These are phyloP conservation scores for Polygonum aviculare DNA, from an alignment of 148 eudicot genomes.

Conservation along the genomic window DNA sequence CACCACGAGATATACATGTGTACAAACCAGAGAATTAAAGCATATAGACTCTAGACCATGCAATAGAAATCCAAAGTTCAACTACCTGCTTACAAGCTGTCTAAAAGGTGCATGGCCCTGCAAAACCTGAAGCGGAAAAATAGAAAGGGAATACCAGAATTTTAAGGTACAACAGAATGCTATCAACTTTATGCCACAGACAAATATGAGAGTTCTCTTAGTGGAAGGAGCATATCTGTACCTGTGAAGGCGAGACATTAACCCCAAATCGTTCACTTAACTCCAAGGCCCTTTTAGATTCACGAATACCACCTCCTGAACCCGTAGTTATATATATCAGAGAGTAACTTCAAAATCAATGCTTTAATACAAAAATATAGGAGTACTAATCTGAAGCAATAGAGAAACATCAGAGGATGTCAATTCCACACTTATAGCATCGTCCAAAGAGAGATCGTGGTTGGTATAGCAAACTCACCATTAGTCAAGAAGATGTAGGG, in stretches of 20 bases:
- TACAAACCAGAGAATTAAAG: background rate
- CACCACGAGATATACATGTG: background rate
- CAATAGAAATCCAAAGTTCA: background rate
- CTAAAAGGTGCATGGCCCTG: conserved; percentile 90
- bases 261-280: conserved; percentile 49
- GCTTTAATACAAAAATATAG: background rate
- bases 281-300: conserved; percentile 66
- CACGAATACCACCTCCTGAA: conserved; percentile 86
- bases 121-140: conserved; percentile 47
- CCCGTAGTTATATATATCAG: background rate
- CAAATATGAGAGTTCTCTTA: background rate
- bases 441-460: background rate
- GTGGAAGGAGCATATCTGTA: conserved; percentile 12
- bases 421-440: background rate
- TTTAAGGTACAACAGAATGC: background rate
- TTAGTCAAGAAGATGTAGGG: conserved; percentile 80
- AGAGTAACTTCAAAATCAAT: background rate
- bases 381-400: background rate
- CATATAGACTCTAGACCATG: background rate
- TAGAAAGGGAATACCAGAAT: background rate
- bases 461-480: conserved; percentile 30
- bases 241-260: conserved; percentile 58
- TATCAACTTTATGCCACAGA: background rate
- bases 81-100: conserved; percentile 44
- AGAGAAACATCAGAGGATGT: background rate